Evolutionary conservation across 257 asterid genomes (phyloP), one percentile per base, ranked within the genome.

Genomic region (Eustoma russellianum): DNA sequence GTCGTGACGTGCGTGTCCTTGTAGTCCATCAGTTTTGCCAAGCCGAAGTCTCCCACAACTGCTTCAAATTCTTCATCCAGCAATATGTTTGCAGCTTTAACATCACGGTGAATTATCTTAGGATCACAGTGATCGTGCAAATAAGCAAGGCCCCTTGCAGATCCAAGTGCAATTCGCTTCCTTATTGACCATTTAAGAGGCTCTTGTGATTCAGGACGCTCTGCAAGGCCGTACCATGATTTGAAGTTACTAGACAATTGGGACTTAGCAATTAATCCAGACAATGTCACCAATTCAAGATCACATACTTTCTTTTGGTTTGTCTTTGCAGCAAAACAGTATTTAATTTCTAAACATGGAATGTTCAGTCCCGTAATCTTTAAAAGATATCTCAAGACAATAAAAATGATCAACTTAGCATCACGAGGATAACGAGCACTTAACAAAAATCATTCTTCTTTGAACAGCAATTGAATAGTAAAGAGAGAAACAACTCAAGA

Each of bases 21-120:
- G 82, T 86, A 80, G 80, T 86, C 98, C 96, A 90, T 86, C 58
- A 90, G 88, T 74, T 80, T 86, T 61, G 95, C 98, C 73, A 86
- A 66, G 57, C 98, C 98, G 55, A 90, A 90, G 61, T 83, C 98
- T 33, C 97, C 94, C 33, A 90, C 94, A 64, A 90, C 93, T 54
- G 98, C 98, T 75, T 90, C 98, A 62, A 79, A 90, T 62, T 83
- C 94, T 70, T 83, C 94, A 30, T 90, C 95, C 71, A 90, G 76
- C 56, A 90, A 62, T 77, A 90, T 80, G 45, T 86, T 78, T 40
- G 87, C 91, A 56, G 98, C 98, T 70, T 90, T 83, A 46, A 90
- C 85, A 74, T 86, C 98, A 46, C 96, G 83, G 59, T 90, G 98
- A 62, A 86, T 90, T 48, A 90, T 86, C 70, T 83, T 86, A 5